Evolutionary conservation across 257 asterid species (phyloP), one percentile per base, ranked within the genome.

Genomic region (Ajuga chamaepitys): DNA sequence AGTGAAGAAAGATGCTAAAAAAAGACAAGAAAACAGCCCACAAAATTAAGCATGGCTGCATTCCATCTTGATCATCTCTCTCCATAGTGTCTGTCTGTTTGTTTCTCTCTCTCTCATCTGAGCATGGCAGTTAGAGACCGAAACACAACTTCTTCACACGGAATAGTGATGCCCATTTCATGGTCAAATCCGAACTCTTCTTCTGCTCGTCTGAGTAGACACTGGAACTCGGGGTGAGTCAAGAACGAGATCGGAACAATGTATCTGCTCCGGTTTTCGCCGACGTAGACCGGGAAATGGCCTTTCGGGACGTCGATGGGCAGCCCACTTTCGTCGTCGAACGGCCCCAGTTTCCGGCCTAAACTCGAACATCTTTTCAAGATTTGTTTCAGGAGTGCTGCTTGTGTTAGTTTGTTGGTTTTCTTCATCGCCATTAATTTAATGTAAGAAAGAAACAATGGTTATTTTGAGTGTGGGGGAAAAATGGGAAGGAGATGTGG

Each of bases 161-260:
- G 87, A 26, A 82, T 71, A 1, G 82, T 78, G 73, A 82, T 72
- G 12, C 87, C 87, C 87, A 82, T 82, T 2, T 71, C 82, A 45
- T 82, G 84, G 41, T 76, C 84, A 20, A 82, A 82, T 3, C 86
- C 86, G n/a, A 81, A 81, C 42, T 81, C 87, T 16, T 82, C 87
- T 9, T 82, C 87, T 0, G 84, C 87, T 10, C 75, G 38, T 4
- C 75, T 62, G 13, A 82, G 79, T 6, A 82, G 66, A 10, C 80
- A 40, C 34, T 74, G 85, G 42, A 82, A 82, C 53, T 79, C 77
- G 0, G 85, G 87, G 55, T 74, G 87, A 16, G 70, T 62, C 26
- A 82, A 18, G 53, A 79, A 66, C 0, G 87, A 82, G 38, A 82
- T 77, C 22, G 85, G 87, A 0, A 82, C 81, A 34, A 82, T 79